A percentile compares a stretch with the other conserved stretches of the same genome.
phyloP scores from a whole-genome alignment of 2,329 filamentous ascomycete species.

The Knufia petricola region DNA sequence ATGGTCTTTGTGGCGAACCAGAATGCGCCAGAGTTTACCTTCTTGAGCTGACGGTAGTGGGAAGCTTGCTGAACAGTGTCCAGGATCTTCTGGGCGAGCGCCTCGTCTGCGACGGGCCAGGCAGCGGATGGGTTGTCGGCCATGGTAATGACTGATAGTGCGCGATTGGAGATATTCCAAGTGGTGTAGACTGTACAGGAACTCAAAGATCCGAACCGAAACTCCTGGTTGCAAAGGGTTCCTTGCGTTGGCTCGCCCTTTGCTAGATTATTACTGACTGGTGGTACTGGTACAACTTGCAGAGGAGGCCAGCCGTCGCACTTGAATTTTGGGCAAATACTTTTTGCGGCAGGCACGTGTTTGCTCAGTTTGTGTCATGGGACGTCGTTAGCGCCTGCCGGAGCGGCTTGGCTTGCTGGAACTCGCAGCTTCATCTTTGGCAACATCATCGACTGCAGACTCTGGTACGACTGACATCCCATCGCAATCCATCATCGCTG shows the following conservation, averaged over 20 bases:
- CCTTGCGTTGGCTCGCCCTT: conserved; percentile 37
- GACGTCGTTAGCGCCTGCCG: not conserved
- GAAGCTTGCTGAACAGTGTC: conserved; percentile 66
- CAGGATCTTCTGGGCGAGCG: conserved; percentile 70
- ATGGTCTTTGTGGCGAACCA: not conserved
- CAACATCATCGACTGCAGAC: conserved; percentile 8
- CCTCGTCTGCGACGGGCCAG: conserved; percentile 63
- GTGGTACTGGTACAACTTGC: not conserved
- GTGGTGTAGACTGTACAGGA: conserved; percentile 4
- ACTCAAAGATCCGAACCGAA: conserved; percentile 5
- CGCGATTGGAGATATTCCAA: too few relatives aligned
- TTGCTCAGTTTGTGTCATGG: conserved; percentile 7
- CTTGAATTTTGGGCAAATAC: conserved; percentile 8
- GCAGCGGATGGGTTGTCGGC: conserved; percentile 31
- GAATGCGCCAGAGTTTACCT: conserved; percentile 29
- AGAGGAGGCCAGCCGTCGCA: not conserved
- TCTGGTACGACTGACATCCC: not conserved
- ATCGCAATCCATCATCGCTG: conserved; percentile 3
- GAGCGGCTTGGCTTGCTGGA: conserved; percentile 7
- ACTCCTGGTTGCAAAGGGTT: conserved; percentile 29
- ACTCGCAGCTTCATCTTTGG: conserved; percentile 14
- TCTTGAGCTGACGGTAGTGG: conserved; percentile 67
- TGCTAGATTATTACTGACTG: conserved; percentile 22
- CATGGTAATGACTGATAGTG: conserved; percentile 13
- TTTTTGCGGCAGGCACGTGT: not conserved